These are phyloP conservation scores for Xylaria sp. DNA, from an alignment of 2,329 filamentous ascomycete species.

Conservation along the genomic window DNA sequence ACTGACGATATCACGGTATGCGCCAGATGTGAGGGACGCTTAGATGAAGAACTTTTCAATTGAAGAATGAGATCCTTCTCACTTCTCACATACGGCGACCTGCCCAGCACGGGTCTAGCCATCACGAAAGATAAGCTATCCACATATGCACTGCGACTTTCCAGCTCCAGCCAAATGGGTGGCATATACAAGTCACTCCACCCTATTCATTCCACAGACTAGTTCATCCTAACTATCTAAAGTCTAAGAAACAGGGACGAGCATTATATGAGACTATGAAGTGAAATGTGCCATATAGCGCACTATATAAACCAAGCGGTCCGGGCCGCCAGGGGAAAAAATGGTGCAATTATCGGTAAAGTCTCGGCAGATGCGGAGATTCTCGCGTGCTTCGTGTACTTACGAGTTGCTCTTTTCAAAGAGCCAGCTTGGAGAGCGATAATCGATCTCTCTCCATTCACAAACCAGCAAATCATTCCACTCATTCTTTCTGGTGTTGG, in stretches of 20 bases:
- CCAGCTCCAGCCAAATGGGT: background rate
- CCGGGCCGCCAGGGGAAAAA: conserved; percentile 9
- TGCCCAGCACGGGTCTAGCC: too few species aligned
- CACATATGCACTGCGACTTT: background rate
- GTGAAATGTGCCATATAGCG: background rate
- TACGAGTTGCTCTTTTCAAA: conserved; percentile 10
- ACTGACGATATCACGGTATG: conserved; percentile 34
- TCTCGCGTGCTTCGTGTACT: background rate
- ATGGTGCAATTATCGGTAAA: conserved; percentile 38
- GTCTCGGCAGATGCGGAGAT: conserved; percentile 34
- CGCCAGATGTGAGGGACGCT: background rate
- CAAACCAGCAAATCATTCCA: background rate
- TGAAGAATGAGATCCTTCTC: background rate
- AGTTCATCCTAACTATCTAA: conserved; percentile 1
- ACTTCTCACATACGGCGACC: background rate
- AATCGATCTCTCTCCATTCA: background rate
- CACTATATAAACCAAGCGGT: background rate
- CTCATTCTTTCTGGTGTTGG: background rate
- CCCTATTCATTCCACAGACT: background rate
- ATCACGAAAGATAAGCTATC: background rate
- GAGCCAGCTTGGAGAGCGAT: background rate
- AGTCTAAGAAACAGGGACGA: background rate
- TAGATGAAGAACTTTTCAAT: background rate
- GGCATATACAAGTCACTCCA: background rate
- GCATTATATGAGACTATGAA: background rate